These are phyloP conservation scores for Coniochaeta pulveracea DNA, from an alignment of 2,329 filamentous ascomycete species.

Conservation along the genomic window DNA sequence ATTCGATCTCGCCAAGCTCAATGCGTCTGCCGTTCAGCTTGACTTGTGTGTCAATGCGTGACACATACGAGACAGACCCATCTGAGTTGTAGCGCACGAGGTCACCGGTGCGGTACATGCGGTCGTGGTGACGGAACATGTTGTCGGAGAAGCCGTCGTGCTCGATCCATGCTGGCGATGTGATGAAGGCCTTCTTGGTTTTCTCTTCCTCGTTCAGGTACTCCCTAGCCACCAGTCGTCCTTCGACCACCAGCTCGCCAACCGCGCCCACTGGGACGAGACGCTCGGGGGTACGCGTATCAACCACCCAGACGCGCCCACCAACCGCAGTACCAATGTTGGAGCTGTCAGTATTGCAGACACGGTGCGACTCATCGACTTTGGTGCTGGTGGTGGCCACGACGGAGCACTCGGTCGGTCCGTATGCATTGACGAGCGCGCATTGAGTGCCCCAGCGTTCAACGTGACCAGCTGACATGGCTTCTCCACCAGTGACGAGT, in stretches of 20 bases:
- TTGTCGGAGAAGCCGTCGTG: constrained; percentile 10
- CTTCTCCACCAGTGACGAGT: constrained; percentile 17
- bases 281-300: constrained; percentile 31
- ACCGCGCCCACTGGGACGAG: constrained; percentile 36
- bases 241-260: constrained; percentile 43
- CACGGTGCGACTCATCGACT: constrained; percentile 8
- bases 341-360: constrained; percentile 9
- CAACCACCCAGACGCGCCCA: constrained; percentile 31
- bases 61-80: constrained; percentile 43
- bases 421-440: constrained; percentile 14
- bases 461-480: constrained; percentile 12
- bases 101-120: constrained; percentile 49
- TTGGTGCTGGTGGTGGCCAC: constrained; percentile 12
- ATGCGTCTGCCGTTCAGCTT: constrained; percentile 58
- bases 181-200: constrained; percentile 46
- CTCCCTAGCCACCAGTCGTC: constrained; percentile 49
- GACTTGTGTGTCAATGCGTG: constrained; percentile 56
- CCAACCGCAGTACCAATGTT: constrained; percentile 15
- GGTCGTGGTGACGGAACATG: constrained; percentile 16
- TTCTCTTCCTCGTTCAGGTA: constrained; percentile 48
- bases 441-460: constrained; percentile 11
- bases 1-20: constrained; percentile 46
- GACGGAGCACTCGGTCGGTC: constrained; percentile 15
- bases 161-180: constrained; percentile 35
- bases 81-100: constrained; percentile 42